Evolutionary conservation across 306 rosid species (phyloP).

Genomic region (Rosa lucieae): DNA sequence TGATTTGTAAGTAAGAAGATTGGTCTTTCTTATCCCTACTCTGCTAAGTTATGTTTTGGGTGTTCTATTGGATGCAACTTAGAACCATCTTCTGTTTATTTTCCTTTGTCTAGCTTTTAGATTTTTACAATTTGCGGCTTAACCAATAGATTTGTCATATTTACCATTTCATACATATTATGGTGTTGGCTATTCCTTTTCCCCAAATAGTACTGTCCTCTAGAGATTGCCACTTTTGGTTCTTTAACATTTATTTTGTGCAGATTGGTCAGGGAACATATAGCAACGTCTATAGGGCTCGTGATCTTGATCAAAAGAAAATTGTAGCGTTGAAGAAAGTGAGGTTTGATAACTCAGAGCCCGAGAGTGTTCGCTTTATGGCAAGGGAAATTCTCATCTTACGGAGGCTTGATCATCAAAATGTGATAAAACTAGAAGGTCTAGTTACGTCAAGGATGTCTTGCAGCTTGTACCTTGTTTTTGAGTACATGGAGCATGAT

Average conservation of each 20-base stretch:
- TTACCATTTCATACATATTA: not conserved
- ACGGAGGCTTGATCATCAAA: constrained; percentile 89
- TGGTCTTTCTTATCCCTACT: not conserved
- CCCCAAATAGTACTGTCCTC: not conserved
- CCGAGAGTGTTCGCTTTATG: constrained; percentile 97
- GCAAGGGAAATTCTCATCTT: constrained; percentile 93
- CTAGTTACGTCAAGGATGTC: constrained; percentile 96
- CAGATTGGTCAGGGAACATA: constrained; percentile 99
- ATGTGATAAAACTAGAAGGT: constrained; percentile 86
- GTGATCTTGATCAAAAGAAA: constrained; percentile 89
- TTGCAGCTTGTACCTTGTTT: constrained; percentile 92
- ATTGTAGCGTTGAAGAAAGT: constrained; percentile 93
- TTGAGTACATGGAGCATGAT: constrained; percentile 97
- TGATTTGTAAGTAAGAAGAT: not conserved
- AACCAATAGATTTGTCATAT: not conserved
- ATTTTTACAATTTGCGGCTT: not conserved
- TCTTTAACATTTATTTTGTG: constrained; percentile 21
- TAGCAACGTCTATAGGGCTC: constrained; percentile 91
- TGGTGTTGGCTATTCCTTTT: not conserved
- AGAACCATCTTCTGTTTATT: not conserved
- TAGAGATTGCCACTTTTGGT: constrained; percentile 14
- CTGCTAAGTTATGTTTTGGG: constrained; percentile 2
- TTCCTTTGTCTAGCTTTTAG: not conserved
- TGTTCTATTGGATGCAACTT: not conserved
- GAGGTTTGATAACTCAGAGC: constrained; percentile 91